Conservation (phyloP, 1,284 basidiomycete species). For the Apiotrichum siamense region DNA sequence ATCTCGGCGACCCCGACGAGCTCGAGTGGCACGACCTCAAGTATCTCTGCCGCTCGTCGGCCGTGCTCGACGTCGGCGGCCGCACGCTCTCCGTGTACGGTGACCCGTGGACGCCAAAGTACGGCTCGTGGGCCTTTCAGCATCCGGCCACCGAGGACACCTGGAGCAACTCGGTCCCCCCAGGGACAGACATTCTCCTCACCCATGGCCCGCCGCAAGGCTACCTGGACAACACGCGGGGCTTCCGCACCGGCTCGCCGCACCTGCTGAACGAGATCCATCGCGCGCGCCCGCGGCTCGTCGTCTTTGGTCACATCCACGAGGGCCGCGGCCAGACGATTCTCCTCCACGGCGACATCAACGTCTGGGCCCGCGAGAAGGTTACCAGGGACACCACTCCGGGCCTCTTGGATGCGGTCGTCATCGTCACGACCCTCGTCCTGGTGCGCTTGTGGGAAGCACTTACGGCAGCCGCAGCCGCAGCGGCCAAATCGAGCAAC, state of each 20-base stretch:
- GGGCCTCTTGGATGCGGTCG: not conserved
- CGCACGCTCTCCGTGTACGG: not conserved
- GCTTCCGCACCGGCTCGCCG: not conserved
- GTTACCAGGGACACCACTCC: not conserved
- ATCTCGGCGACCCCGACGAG: not conserved
- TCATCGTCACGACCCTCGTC: too few relatives aligned
- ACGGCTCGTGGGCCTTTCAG: not conserved
- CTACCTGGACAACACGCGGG: not conserved
- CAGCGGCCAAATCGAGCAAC: not conserved
- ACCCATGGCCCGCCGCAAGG: constrained; percentile 1
- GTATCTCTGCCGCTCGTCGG: not conserved
- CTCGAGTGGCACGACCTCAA: constrained; percentile 1
- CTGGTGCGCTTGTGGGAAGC: too few relatives aligned
- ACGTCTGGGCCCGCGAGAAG: not conserved
- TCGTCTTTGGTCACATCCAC: not conserved
- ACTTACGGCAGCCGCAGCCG: not conserved
- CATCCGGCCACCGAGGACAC: not conserved
- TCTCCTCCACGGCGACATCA: not conserved
- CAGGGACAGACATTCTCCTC: not conserved
- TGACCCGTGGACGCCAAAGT: not conserved
- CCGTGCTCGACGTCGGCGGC: not conserved
- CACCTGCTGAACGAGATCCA: not conserved
- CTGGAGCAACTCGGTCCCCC: not conserved
- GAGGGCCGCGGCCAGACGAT: not conserved
- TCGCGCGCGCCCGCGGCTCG: not conserved